phyloP scores from a whole-genome alignment of 139 green algal genomes.

The Chlorella sp. region DNA sequence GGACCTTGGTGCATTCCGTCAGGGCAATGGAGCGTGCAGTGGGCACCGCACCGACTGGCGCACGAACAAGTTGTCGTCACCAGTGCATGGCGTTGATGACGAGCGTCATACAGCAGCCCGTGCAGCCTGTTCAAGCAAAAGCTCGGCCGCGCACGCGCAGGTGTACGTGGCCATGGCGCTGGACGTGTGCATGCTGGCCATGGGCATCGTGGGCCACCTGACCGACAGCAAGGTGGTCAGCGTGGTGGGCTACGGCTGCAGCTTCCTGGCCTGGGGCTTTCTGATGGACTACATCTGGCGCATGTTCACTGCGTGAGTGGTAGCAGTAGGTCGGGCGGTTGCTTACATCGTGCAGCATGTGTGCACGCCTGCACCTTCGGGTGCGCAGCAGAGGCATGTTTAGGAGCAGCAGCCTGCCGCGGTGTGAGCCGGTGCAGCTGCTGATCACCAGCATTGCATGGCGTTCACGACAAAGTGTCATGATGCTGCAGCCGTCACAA shows the following conservation, averaged over 20 bases:
- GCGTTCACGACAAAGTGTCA: neutral
- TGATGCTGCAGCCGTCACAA: neutral
- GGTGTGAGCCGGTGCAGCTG: neutral
- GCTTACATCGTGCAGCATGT: neutral
- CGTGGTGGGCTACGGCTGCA: neutral
- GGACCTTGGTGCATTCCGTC: too few species aligned
- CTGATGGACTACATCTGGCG: constrained; percentile 20
- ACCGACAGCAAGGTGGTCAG: neutral
- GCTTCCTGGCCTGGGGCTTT: neutral
- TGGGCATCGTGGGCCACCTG: neutral
- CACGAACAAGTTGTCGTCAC: too few species aligned
- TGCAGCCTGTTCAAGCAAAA: too few species aligned
- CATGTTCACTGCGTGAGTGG: constrained; percentile 33
- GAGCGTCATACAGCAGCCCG: too few species aligned
- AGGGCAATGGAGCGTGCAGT: too few species aligned
- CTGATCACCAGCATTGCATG: neutral
- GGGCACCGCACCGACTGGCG: too few species aligned
- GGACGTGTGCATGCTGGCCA: neutral
- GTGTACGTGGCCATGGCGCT: neutral
- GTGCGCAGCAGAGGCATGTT: neutral
- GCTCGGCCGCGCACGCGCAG: too few species aligned
- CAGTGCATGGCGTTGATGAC: too few species aligned
- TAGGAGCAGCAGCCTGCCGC: neutral
- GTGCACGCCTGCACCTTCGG: neutral
- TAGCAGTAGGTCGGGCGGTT: neutral